Evolutionary conservation across 2,329 filamentous ascomycete species (phyloP), one percentile per base, ranked within the genome.

Genomic region (Exophiala alcalophila): DNA sequence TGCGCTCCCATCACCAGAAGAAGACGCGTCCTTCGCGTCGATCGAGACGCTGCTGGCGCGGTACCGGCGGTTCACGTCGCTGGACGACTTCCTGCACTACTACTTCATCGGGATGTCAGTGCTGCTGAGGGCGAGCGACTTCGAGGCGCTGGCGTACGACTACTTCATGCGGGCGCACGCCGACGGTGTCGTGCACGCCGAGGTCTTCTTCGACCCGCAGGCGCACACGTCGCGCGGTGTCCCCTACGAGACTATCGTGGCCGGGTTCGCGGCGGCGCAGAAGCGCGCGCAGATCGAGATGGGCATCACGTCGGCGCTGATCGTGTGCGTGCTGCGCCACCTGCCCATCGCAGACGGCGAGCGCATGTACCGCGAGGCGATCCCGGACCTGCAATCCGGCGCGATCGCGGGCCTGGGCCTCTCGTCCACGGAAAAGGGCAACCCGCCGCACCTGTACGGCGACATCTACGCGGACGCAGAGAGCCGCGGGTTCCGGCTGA

Each of bases 161-260:
- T 90, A 91, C 66, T 85, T 89, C 62, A 57, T 69, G 24, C 77
- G 74, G 44, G 84, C 83, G 2, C 71, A 77, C 23, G 64, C 66
- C 1, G 80, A 87, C 50, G 77, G 78, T 16, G 80, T 89, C 1
- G 72, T 77, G 33, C 85, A 90, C 59, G 83, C 83, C 10, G 85
- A 90, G 61, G 74, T 88, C 52, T 90, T 88, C 67, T 89, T 90
- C 66, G 85, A 90, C 60, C 85, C 85, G 2, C 85, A 90, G 63
- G 83, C 81, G 1, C 86, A 90, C 62, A 74, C 78, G 4, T 65
- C 65, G 7, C 74, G 84, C n/a, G 81, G 81, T 6, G 66, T 90
- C 4, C 50, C 70, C 9, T 83, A 86, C 59, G 65, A 72, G 8
- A 81, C 77, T 1, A 73, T 89, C 16, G 71, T 88, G 3, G 59